Base-by-base conservation (phyloP, 805 yeast species). In the Pichia gijzeniarum region DNA sequence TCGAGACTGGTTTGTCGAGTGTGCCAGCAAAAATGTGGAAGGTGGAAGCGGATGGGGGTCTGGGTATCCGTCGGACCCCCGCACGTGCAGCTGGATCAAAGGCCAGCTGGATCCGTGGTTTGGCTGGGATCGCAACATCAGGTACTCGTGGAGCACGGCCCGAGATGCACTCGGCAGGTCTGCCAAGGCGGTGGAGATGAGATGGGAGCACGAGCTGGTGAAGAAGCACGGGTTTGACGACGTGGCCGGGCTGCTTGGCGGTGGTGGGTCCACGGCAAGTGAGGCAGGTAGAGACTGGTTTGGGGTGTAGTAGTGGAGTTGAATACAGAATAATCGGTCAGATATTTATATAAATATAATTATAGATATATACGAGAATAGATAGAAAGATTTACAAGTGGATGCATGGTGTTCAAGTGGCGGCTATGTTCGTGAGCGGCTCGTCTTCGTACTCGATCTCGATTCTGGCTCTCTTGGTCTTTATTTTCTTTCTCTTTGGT, bases 61-160 rank as follows among this genome's bases (percentile, higher is more conserved):
- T 0, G 99, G 99, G 1, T 93, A 93, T 62, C 98, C 99, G 0
- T 77, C 90, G 3, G 99, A 93, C 63, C 95, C 96, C 3, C 77
- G 78, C 50, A 91, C 99, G 0, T 72, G 76, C n/a, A 56, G 56
- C 32, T 93, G 96, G 96, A 67, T 93, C 35, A 72, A 75, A 34
- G 53, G 63, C 0, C 69, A 72, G 20, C 77, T 85, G 25, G 86
- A 87, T 59, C 74, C 74, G 13, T 68, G 91, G 13, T 86, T 86
- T 64, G 98, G 98, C 0, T 93, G 98, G 98, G 73, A 79, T 42
- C 39, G 45, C 5, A 74, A 85, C 9, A 77, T 82, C 8, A 67
- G 99, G 41, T 93, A 82, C 57, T 87, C 95, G 33, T 93, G 99
- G 99, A 93, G 87, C 55, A 93, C 99, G 0, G 79, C 96, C 1